phyloP scores from a whole-genome alignment of 371 early-diverging fungal genomes.

The Mortierella sp. region DNA sequence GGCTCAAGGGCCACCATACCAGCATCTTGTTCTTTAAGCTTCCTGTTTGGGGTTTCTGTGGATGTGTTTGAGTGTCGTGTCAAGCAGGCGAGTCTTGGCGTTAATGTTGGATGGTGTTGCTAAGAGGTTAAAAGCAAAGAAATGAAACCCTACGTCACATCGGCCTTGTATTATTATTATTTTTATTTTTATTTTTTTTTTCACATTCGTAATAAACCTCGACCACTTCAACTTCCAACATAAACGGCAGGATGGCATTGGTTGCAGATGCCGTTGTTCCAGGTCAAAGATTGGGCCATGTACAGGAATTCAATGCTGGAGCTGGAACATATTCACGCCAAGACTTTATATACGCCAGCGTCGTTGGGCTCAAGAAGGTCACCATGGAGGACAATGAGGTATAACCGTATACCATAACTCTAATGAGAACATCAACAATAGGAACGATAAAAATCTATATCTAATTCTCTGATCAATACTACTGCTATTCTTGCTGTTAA shows the following conservation, averaged over 20 bases:
- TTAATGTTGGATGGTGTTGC: neutral
- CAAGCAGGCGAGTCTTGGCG: neutral
- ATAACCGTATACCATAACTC: conserved; percentile 8
- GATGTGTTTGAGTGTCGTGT: neutral
- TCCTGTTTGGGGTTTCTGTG: neutral
- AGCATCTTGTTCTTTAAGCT: conserved; percentile 16
- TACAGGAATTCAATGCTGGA: conserved; percentile 78
- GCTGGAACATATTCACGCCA: conserved; percentile 86
- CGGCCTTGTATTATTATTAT: neutral
- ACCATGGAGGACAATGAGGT: conserved; percentile 58
- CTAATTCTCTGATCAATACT: neutral
- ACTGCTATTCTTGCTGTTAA: neutral
- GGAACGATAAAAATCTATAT: neutral
- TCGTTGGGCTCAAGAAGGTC: conserved; percentile 76
- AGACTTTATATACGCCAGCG: conserved; percentile 83
- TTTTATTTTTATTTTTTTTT: neutral
- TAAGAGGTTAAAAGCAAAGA: too few species aligned
- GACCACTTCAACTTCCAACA: neutral
- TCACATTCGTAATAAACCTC: neutral
- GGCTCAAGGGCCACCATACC: neutral
- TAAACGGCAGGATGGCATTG: conserved; percentile 30
- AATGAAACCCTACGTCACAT: neutral
- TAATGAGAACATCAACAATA: neutral
- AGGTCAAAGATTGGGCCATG: conserved; percentile 86
- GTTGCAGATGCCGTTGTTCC: conserved; percentile 72